Percentiles rank a stretch among this genome's conserved stretches.
These are phyloP conservation scores for Talaromyces liani DNA, from an alignment of 495 filamentous ascomycete genomes.

Conservation along the genomic window DNA sequence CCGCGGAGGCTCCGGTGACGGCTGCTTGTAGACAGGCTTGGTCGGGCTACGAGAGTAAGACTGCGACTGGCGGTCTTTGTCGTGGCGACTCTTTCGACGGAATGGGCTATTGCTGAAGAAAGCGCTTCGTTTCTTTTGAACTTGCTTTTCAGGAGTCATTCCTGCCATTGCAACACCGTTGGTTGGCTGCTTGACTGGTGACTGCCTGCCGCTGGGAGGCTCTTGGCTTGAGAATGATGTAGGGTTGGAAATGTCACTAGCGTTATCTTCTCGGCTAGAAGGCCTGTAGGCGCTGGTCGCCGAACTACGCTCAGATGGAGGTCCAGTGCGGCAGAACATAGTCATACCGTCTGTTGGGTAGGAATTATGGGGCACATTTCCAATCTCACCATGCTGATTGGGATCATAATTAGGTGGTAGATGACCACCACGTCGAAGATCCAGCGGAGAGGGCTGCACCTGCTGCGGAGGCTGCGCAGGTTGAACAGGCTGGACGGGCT, in stretches of 20 bases:
- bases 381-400: constrained; percentile 57
- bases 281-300: constrained; percentile 67
- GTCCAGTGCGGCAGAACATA: constrained; percentile 86
- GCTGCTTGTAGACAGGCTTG: constrained; percentile 15
- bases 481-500: constrained; percentile 9
- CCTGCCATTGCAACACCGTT: constrained; percentile 37
- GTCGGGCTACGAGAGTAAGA: constrained; percentile 27
- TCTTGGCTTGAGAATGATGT: constrained; percentile 87
- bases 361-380: constrained; percentile 78
- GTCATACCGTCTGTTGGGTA: constrained; percentile 98
- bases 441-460: constrained; percentile 38
- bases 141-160: constrained; percentile 52
- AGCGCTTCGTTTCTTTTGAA: constrained; percentile 78
- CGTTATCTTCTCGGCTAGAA: constrained; percentile 71
- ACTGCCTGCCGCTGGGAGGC: constrained; percentile 55
- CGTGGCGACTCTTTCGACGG: constrained; percentile 80
- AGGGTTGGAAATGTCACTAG: constrained; percentile 85
- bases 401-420: constrained; percentile 42
- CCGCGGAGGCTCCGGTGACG: constrained; percentile 15
- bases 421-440: constrained; percentile 43
- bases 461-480: constrained; percentile 12
- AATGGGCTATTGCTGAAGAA: constrained; percentile 98
- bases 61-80: constrained; percentile 57
- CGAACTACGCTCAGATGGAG: constrained; percentile 78
- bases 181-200: constrained; percentile 62